Evolutionary conservation across 257 asterid genomes (phyloP), one percentile per base, ranked within the genome.

Genomic region (Misopates orontium): DNA sequence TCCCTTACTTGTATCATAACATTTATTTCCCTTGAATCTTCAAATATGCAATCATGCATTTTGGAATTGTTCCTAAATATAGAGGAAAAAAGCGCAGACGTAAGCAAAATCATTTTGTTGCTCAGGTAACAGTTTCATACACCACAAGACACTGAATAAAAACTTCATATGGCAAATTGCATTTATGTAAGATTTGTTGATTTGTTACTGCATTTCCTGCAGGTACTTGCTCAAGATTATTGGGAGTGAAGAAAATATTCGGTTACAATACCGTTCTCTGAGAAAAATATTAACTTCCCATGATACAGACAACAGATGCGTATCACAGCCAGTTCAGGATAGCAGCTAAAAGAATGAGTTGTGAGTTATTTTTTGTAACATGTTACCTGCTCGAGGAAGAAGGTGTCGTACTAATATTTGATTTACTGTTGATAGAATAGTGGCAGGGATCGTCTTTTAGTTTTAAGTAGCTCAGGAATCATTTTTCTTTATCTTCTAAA

Each of bases 241-340:
- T 52, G 99, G 77, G 60, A 90, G 89, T 28, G 97, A 96, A 58
- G 99, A 90, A 79, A 87, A 81, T 65, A 85, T 93, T 15, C 88
- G 99, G 58, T 58, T 93, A 61, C 99, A 93, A 44, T 90, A 93
- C 69, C 97, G 97, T 57, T 90, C 97, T 58, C 83, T 93, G 68
- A 82, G 87, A 76, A 93, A 85, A 74, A 64, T 80, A 15, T 73
- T 70, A 24, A 50, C 77, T 50, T 68, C 95, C 65, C 79, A 74
- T 57, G 89, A 79, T 60, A 69, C 83, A 9, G 94, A 82, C 49
- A 84, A 83, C 64, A 80, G 84, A 50, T 65, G 83, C 67, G 70
- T 48, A 49, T 66, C 86, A 4, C 89, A 78, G 71, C 89, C 81
- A 64, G 86, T 84, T 80, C 89, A 83, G 67, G 88, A 76, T 75